These are phyloP conservation scores for Rhinocladiella mackenziei DNA, from an alignment of 2,329 filamentous ascomycete species.

Conservation along the genomic window DNA sequence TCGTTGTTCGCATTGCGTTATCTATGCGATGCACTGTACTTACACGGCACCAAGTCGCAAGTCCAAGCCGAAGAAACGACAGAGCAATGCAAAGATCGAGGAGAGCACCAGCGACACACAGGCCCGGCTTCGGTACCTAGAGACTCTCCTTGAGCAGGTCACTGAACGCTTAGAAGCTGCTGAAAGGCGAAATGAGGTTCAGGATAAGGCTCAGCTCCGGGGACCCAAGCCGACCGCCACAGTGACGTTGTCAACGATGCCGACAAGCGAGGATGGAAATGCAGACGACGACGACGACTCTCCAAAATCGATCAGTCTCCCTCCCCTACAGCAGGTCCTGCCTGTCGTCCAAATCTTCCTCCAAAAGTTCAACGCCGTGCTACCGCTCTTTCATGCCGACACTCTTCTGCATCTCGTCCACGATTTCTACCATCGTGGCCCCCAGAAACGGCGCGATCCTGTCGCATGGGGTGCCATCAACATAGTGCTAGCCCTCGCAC, in stretches of 20 bases:
- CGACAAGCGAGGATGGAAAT: neutral
- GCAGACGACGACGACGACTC: too few species aligned
- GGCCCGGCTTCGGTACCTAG: neutral
- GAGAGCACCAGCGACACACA: neutral
- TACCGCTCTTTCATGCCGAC: conserved; percentile 20
- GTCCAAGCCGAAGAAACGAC: neutral
- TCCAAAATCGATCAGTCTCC: conserved; percentile 5
- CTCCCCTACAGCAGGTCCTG: conserved; percentile 16
- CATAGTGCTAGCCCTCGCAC: conserved; percentile 33
- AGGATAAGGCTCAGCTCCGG: neutral
- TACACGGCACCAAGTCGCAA: conserved; percentile 7
- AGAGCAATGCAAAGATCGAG: neutral
- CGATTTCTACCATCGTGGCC: conserved; percentile 9
- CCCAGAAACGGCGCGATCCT: conserved; percentile 23
- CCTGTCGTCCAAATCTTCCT: conserved; percentile 14
- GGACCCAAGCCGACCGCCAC: neutral
- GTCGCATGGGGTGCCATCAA: conserved; percentile 34
- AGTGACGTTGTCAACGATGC: neutral
- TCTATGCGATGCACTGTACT: conserved; percentile 12
- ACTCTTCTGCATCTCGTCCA: conserved; percentile 11
- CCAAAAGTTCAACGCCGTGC: conserved; percentile 16
- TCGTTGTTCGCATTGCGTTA: conserved; percentile 35
- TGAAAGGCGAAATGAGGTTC: neutral
- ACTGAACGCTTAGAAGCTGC: neutral
- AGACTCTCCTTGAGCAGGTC: neutral